Percentiles rank a stretch among this genome's conserved stretches.
phyloP scores from a whole-genome alignment of 768 basidiomycete genomes.

The Leccinum disarticulatum region DNA sequence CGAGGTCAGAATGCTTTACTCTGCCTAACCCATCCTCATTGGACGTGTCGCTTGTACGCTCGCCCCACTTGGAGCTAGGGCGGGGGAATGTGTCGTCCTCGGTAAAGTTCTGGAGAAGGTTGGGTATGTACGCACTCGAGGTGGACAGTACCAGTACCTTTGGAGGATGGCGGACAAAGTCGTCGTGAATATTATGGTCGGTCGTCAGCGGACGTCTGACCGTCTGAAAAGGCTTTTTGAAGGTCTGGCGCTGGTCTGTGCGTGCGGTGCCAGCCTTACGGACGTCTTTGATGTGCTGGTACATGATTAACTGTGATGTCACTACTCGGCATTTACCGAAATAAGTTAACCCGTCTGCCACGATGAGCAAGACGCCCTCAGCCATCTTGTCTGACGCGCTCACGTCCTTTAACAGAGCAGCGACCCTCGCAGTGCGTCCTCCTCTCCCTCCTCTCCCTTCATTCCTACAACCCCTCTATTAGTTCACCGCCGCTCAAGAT shows the following conservation, averaged over 20 bases:
- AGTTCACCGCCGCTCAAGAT: conserved; percentile 60
- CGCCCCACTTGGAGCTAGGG: conserved; percentile 20
- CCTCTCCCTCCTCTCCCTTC: background rate
- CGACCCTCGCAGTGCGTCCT: conserved; percentile 39
- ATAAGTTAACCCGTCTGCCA: conserved; percentile 15
- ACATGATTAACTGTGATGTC: background rate
- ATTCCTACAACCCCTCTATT: conserved; percentile 34
- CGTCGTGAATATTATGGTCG: conserved; percentile 36
- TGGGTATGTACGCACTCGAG: background rate
- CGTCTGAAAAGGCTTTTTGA: conserved; percentile 31
- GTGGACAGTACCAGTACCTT: conserved; percentile 22
- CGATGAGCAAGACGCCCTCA: conserved; percentile 36
- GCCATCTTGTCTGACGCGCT: conserved; percentile 43
- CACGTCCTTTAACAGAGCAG: conserved; percentile 39
- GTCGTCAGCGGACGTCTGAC: conserved; percentile 26
- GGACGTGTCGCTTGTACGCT: conserved; percentile 7
- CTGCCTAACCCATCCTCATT: conserved; percentile 21
- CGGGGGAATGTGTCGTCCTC: conserved; percentile 14
- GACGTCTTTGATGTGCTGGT: conserved; percentile 4
- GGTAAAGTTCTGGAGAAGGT: background rate
- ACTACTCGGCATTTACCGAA: conserved; percentile 24
- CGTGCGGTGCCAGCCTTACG: conserved; percentile 8
- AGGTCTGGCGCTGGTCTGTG: conserved; percentile 19
- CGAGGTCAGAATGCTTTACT: conserved; percentile 16
- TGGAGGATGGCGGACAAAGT: conserved; percentile 33